Conservation (phyloP, 2,329 filamentous ascomycete genomes). For the Emergomyces africanus region DNA sequence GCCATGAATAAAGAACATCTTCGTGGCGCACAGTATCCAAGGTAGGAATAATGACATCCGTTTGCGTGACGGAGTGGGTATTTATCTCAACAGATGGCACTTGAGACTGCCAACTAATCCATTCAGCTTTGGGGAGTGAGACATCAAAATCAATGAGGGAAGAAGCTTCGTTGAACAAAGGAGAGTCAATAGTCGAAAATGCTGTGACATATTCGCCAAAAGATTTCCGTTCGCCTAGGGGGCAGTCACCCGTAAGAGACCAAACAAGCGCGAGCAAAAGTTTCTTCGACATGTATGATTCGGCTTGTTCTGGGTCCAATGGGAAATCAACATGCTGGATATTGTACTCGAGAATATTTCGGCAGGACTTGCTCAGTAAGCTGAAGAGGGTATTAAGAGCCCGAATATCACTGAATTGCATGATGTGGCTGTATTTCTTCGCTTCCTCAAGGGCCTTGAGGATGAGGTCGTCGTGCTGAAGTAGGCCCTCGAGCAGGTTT, state of each 20-base stretch:
- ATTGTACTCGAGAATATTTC: slow-evolving; percentile 92
- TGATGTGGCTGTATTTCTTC: slow-evolving; percentile 77
- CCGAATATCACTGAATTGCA: slow-evolving; percentile 90
- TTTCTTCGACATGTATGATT: slow-evolving; percentile 86
- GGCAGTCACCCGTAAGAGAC: slow-evolving; percentile 93
- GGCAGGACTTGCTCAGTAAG: slow-evolving; percentile 82
- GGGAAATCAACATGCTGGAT: slow-evolving; percentile 88
- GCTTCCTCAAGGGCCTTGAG: slow-evolving; percentile 64
- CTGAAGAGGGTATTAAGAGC: slow-evolving; percentile 91
- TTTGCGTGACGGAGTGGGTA: slow-evolving; percentile 94
- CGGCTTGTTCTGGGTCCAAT: slow-evolving; percentile 77
- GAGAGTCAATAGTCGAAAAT: slow-evolving; percentile 74
- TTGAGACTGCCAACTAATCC: slow-evolving; percentile 87
- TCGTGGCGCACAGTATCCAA: slow-evolving; percentile 95
- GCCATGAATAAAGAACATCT: slow-evolving; percentile 98
- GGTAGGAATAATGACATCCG: slow-evolving; percentile 96
- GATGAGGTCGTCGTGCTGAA: slow-evolving; percentile 72
- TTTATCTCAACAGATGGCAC: slow-evolving; percentile 94
- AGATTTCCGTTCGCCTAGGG: slow-evolving; percentile 68
- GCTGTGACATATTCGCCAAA: slow-evolving; percentile 79
- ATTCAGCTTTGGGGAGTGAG: slow-evolving; percentile 71
- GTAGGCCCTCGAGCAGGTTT: slow-evolving; percentile 59
- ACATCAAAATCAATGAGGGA: slow-evolving; percentile 97
- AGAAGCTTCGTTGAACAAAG: slow-evolving; percentile 60
- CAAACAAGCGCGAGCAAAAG: slow-evolving; percentile 84